A percentile compares a stretch with the other conserved stretches of the same genome.
Evolutionary conservation across 2,329 filamentous ascomycete genomes (phyloP).

Genomic region (Colletotrichum euphorbiae): DNA sequence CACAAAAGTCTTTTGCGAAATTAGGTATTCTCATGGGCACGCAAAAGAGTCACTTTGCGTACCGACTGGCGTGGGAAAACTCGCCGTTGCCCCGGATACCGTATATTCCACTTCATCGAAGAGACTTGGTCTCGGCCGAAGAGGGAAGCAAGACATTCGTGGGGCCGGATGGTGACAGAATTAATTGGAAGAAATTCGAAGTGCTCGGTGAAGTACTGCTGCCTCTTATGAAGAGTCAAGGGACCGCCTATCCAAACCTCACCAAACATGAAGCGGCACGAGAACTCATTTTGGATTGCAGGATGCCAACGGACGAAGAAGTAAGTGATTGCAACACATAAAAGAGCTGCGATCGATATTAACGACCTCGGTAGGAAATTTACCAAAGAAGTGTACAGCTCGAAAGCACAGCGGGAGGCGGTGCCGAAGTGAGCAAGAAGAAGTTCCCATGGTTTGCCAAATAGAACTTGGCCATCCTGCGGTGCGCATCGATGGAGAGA

Average conservation of each 20-base stretch:
- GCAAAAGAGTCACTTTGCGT: slow-evolving; percentile 92
- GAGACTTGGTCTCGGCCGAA: slow-evolving; percentile 91
- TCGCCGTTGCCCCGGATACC: slow-evolving; percentile 90
- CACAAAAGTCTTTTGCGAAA: slow-evolving; percentile 87
- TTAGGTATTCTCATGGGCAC: slow-evolving; percentile 93
- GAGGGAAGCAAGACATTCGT: slow-evolving; percentile 93
- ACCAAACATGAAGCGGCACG: slow-evolving; percentile 76
- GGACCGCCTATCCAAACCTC: slow-evolving; percentile 81
- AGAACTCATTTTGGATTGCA: slow-evolving; percentile 83
- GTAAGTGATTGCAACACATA: slow-evolving; percentile 62
- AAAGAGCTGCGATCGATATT: slow-evolving; percentile 34
- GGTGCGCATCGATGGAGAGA: slow-evolving; percentile 16
- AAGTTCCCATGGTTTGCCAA: slow-evolving; percentile 76
- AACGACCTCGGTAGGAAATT: slow-evolving; percentile 63
- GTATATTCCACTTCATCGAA: slow-evolving; percentile 88
- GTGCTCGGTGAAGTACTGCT: slow-evolving; percentile 93
- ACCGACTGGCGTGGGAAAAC: slow-evolving; percentile 98
- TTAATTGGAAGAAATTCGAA: slow-evolving; percentile 99
- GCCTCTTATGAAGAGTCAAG: slow-evolving; percentile 91
- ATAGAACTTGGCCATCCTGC: slow-evolving; percentile 44
- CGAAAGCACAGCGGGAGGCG: slow-evolving; percentile 61
- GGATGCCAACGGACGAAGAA: slow-evolving; percentile 87
- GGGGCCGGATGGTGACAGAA: slow-evolving; percentile 75
- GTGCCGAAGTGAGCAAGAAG: slow-evolving; percentile 66
- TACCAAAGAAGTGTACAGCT: slow-evolving; percentile 72